Conservation (phyloP, 2,329 filamentous ascomycete species). For the Fusarium marasasianum region DNA sequence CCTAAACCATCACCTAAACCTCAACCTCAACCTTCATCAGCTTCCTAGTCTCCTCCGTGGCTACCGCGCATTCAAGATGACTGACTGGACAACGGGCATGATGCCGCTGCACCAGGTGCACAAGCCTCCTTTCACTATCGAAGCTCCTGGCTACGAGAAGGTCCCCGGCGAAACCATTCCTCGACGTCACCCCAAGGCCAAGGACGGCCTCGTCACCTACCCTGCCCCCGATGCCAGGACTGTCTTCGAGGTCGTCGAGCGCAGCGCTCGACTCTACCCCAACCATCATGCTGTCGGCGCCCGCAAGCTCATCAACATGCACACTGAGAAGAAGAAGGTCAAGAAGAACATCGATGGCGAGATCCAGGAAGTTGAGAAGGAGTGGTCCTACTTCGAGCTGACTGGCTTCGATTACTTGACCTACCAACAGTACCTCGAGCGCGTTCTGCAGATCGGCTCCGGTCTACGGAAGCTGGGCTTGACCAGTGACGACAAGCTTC, state of each 20-base stretch:
- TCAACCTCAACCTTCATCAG: conserved; percentile 8
- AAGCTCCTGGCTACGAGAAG: conserved; percentile 73
- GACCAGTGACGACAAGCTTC: conserved; percentile 72
- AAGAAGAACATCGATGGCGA: conserved; percentile 88
- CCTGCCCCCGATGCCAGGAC: conserved; percentile 78
- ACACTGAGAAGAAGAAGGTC: conserved; percentile 87
- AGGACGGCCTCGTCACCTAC: conserved; percentile 72
- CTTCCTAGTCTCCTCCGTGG: conserved; percentile 15
- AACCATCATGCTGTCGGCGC: conserved; percentile 74
- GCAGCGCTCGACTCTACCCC: conserved; percentile 70
- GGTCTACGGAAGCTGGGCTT: conserved; percentile 81
- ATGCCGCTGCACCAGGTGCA: conserved; percentile 68
- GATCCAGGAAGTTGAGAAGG: conserved; percentile 83
- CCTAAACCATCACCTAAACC: conserved; percentile 4
- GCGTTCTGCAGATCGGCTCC: conserved; percentile 73
- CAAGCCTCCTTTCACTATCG: conserved; percentile 78
- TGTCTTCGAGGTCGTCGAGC: conserved; percentile 80
- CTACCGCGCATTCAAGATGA: conserved; percentile 32
- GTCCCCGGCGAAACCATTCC: conserved; percentile 86
- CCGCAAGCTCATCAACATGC: conserved; percentile 78
- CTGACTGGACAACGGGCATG: conserved; percentile 54
- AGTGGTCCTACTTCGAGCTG: conserved; percentile 91
- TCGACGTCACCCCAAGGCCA: conserved; percentile 75
- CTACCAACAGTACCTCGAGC: conserved; percentile 80
- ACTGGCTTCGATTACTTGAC: conserved; percentile 79